Conservation (phyloP, 164 flowering plant genomes). For the Tetrastigma voinierianum region DNA sequence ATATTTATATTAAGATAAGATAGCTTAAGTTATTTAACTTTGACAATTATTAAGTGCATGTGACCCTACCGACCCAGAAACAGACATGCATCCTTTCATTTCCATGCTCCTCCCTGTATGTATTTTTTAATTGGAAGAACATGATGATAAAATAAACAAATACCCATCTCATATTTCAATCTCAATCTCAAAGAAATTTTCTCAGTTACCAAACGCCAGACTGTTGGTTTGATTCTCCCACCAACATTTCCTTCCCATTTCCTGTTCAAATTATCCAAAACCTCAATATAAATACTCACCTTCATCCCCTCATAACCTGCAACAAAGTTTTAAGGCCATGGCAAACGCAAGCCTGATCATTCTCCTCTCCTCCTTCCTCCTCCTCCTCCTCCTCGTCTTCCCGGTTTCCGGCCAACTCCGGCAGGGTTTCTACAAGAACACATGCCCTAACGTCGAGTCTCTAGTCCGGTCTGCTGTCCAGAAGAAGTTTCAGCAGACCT, state of each 20-base stretch:
- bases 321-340: not conserved
- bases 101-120: too few relatives aligned
- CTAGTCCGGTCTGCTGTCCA: constrained; percentile 19
- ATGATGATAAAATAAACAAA: too few relatives aligned
- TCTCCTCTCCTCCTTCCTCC: not conserved
- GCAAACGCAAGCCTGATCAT: not conserved
- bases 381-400: not conserved
- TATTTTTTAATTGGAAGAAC: too few relatives aligned
- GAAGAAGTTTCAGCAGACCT: constrained; percentile 26
- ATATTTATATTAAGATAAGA: too few relatives aligned
- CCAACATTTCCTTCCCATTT: not conserved
- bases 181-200: not conserved
- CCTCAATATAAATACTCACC: not conserved
- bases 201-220: not conserved
- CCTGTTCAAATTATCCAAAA: not conserved
- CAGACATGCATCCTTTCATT: too few relatives aligned
- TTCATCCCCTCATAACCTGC: not conserved
- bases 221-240: not conserved
- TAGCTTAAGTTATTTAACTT: too few relatives aligned
- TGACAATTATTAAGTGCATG: too few relatives aligned
- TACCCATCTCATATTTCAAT: not conserved
- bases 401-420: constrained; percentile 16
- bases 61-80: too few relatives aligned
- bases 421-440: constrained; percentile 12
- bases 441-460: constrained; percentile 24